Conservation (phyloP, 306 rosid genomes). For the Casuarina equisetifolia region DNA sequence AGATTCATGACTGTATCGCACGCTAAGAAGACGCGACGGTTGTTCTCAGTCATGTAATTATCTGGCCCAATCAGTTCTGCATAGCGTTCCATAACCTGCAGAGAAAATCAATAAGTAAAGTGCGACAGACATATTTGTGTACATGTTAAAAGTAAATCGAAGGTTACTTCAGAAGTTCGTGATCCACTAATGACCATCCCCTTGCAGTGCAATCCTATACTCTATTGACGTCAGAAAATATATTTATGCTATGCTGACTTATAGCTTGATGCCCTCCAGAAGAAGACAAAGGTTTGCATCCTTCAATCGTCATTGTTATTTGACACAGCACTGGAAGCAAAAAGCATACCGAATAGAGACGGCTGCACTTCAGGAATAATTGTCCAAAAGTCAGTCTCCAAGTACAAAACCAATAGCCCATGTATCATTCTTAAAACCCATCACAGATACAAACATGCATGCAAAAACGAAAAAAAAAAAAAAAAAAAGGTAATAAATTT, state of each 20-base stretch:
- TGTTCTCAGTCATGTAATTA: constrained; percentile 44
- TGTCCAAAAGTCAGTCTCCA: constrained; percentile 22
- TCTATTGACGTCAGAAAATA: background rate
- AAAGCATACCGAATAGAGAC: constrained; percentile 74
- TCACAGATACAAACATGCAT: no score
- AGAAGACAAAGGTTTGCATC: constrained; percentile 64
- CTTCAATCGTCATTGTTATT: constrained; percentile 71
- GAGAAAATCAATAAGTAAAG: constrained; percentile 17
- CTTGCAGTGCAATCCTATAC: background rate
- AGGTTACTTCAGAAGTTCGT: background rate
- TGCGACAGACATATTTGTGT: background rate
- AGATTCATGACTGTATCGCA: constrained; percentile 84
- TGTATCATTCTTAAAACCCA: no score
- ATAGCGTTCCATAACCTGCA: constrained; percentile 81
- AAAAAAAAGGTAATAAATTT: no score
- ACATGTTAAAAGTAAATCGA: background rate
- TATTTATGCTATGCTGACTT: constrained; percentile 33
- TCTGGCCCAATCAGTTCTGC: constrained; percentile 49
- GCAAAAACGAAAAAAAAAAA: no score
- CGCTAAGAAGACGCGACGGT: constrained; percentile 68
- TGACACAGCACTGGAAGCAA: constrained; percentile 89
- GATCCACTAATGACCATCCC: background rate
- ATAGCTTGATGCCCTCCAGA: constrained; percentile 73
- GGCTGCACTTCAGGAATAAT: constrained; percentile 52
- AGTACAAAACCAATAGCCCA: background rate